Base-by-base conservation (phyloP, 108 stramenopile species). In the Cyclotella kingstonii region DNA sequence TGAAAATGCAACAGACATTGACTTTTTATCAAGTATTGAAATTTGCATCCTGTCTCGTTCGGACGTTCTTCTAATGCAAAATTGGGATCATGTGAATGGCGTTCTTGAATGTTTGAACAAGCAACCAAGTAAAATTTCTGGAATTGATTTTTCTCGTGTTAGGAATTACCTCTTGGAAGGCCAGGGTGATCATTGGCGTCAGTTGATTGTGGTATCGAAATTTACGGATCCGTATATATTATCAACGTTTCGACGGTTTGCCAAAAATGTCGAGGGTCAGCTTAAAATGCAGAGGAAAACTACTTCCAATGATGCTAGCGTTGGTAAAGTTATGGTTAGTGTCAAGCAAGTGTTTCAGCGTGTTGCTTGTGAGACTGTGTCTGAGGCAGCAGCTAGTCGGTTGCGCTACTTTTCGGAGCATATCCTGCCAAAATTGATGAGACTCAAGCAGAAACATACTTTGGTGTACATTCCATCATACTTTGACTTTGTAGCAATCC, bases 1-100 rank as follows among this genome's bases (percentile, higher is more conserved):
- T 10, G 81, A 56, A 4, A 67, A 76, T 14, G 83, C 76, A 33
- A 63, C 38, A 1, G 84, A 85, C 50, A 55, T 63, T 11, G 95
- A 95, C 62, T 98, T 89, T 57, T 69, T 98, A 30, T 90, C 91
- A 8, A 93, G 91, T 58, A 90, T 98, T 44, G 97, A 98, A 60
- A 73, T 95, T 27, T 91, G 92, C 57, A 53, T 90, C 15, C 46
- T 96, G 34, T 57, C 59, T 31, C 65, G 86, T 11, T 76, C 80
- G 39, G 95, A 98, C 63, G 91, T 98, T 22, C 54, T 95, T 34
- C 42, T 92, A 50, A 96, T 96, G 97, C 97, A 98, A 66, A 98
- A 98, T 53, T 96, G 95, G 95, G 95, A 95, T 69, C 95, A 96
- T 66, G 87, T 95, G 27, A 84, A 85, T 40, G 74, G 71, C 41